These are phyloP conservation scores for Talaromyces sp. DNA, from an alignment of 2,329 filamentous ascomycete species.

Conservation along the genomic window DNA sequence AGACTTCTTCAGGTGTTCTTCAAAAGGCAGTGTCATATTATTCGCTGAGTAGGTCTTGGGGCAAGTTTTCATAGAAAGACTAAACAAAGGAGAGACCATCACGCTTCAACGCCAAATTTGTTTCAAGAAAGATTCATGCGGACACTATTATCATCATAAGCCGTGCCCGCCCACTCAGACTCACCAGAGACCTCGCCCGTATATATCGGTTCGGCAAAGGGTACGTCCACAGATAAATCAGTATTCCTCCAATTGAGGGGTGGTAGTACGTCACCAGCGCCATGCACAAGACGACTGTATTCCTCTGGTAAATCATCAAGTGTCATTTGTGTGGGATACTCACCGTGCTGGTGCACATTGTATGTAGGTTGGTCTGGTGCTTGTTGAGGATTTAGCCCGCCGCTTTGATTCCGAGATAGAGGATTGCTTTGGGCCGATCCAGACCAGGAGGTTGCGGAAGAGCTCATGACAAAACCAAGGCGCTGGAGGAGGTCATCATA, in stretches of 20 bases:
- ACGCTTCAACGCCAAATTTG: background rate
- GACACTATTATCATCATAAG: background rate
- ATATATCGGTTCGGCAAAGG: background rate
- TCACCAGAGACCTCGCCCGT: background rate
- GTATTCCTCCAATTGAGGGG: background rate
- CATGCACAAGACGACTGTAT: background rate
- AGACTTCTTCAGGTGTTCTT: no score
- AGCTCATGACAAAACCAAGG: conserved; percentile 22
- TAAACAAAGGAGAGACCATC: background rate
- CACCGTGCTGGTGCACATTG: background rate
- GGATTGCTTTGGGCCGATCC: background rate
- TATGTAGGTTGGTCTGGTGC: background rate
- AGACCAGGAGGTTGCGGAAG: background rate
- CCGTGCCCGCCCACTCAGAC: background rate
- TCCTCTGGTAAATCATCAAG: background rate
- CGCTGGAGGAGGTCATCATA: conserved; percentile 33
- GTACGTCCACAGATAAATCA: background rate
- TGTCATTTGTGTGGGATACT: background rate
- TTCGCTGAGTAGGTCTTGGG: no score
- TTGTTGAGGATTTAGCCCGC: background rate
- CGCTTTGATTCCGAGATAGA: background rate
- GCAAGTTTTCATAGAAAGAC: background rate
- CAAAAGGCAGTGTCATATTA: no score
- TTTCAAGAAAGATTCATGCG: background rate
- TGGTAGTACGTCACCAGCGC: background rate